Evolutionary conservation across 371 early-diverging fungal species (phyloP), one percentile per base, ranked within the genome.

Genomic region (Nosema muscidifuracis): DNA sequence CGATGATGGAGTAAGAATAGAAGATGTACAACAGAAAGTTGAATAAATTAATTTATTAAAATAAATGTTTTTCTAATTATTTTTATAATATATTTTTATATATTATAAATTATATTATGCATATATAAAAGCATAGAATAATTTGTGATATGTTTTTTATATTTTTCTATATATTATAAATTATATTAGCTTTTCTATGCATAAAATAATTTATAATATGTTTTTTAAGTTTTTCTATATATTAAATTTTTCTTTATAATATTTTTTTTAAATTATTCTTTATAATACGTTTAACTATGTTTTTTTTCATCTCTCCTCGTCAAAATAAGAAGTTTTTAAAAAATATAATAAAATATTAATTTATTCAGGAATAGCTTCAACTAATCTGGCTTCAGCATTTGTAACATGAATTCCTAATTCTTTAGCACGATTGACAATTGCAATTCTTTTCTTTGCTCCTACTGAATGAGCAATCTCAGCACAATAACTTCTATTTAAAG

Each of bases 401-500:
- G 89, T 89, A 73, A 99, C 89, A 87, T 91, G 91, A 80, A 99
- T 89, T 85, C 92, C 89, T 68, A 97, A 87, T 86, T 96, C 91
- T 78, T 88, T 87, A 82, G 99, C 99, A 76, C 93, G 89, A 86
- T 94, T 90, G 68, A 97, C 86, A 77, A 99, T 92, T 69, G 86
- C 90, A 73, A 94, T 87, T 80, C 99, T 89, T 87, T 95, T 97
- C 86, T 88, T 90, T 85, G 95, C 90, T 65, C 90, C 89, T 76
- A 98, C 93, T 85, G 89, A 89, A 88, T 92, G 92, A 83, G 93
- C 95, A 74, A 99, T 92, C 87, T 95, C 97, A 80, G 94, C 99
- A 75, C 95, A 92, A 85, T 90, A 99, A 84, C 89, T 87, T 82
- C 92, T 78, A 92, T 97, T 98, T 87, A 93, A 92, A 91, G 94